These are phyloP conservation scores for Aspergillus pseudoviridinutans DNA, from an alignment of 2,329 filamentous ascomycete genomes.

Conservation along the genomic window DNA sequence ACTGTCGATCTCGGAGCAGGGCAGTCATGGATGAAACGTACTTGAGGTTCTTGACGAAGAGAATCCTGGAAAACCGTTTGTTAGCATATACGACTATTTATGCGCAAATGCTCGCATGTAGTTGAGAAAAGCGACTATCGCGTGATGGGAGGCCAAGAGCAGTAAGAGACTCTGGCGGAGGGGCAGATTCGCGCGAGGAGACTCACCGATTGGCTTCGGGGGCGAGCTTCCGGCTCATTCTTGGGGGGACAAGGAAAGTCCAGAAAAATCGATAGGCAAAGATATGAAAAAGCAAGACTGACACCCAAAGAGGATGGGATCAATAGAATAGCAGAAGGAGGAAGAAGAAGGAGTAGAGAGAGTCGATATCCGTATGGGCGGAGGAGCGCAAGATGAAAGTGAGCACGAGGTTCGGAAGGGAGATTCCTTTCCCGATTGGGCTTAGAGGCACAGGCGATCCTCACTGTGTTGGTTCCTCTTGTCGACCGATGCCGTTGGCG, in stretches of 20 bases:
- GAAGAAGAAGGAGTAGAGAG: constrained; percentile 8
- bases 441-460: constrained; percentile 18
- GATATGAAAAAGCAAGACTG: constrained; percentile 11
- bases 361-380: constrained; percentile 11
- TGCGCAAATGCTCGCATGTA: background rate
- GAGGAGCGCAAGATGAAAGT: constrained; percentile 20
- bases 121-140: background rate
- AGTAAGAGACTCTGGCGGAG: constrained; percentile 16
- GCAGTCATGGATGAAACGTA: constrained; percentile 43
- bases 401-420: constrained; percentile 26
- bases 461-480: constrained; percentile 8
- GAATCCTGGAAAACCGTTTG: constrained; percentile 63
- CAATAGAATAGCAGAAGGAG: constrained; percentile 4
- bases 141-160: background rate
- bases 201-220: constrained; percentile 97
- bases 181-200: constrained; percentile 21
- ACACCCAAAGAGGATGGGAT: constrained; percentile 23
- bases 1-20: constrained; percentile 1
- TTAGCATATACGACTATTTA: constrained; percentile 4
- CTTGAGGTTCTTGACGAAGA: constrained; percentile 99
- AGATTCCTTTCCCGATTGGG: constrained; percentile 18
- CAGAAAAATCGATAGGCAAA: constrained; percentile 12
- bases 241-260: constrained; percentile 23
- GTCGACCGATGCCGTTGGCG: background rate
- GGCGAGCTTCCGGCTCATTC: constrained; percentile 71